Percentiles rank a stretch among this genome's conserved stretches.
phyloP scores from a whole-genome alignment of 176 grass and related monocot genomes.

The Hsuehochloa calcarea region DNA sequence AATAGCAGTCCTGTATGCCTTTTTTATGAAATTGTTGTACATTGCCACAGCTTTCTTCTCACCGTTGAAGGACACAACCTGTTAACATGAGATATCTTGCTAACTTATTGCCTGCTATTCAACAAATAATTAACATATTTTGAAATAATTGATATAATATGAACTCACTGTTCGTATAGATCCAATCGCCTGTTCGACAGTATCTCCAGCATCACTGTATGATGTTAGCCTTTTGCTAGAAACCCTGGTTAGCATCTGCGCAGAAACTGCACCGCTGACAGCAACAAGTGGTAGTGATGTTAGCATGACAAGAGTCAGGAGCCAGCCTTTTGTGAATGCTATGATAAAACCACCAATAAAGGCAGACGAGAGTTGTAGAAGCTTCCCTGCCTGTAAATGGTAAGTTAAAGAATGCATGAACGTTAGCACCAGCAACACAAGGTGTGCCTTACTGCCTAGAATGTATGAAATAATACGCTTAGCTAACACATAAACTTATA shows the following conservation, averaged over 20 bases:
- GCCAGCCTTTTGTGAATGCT: slow-evolving; percentile 71
- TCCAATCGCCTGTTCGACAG: slow-evolving; percentile 77
- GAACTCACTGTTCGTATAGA: slow-evolving; percentile 76
- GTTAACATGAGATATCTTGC: slow-evolving; percentile 12
- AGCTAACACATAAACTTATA: not conserved
- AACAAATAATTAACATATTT: not conserved
- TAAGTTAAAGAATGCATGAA: slow-evolving; percentile 19
- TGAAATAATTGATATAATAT: not conserved
- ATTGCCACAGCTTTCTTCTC: slow-evolving; percentile 58
- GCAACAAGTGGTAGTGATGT: slow-evolving; percentile 49
- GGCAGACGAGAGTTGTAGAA: slow-evolving; percentile 53
- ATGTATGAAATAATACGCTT: not conserved
- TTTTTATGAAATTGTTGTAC: slow-evolving; percentile 59
- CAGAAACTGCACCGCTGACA: slow-evolving; percentile 42
- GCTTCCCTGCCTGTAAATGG: slow-evolving; percentile 69
- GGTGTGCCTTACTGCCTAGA: not conserved
- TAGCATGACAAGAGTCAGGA: slow-evolving; percentile 61
- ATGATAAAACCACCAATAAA: slow-evolving; percentile 72
- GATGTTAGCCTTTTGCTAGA: slow-evolving; percentile 51
- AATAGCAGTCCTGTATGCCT: slow-evolving; percentile 53
- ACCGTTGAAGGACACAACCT: slow-evolving; percentile 72
- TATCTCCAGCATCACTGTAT: slow-evolving; percentile 64
- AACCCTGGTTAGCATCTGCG: slow-evolving; percentile 45
- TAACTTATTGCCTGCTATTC: not conserved
- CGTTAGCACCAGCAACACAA: not conserved